Conservation (phyloP, 768 basidiomycete species). For the Aureoboletus auriporus region DNA sequence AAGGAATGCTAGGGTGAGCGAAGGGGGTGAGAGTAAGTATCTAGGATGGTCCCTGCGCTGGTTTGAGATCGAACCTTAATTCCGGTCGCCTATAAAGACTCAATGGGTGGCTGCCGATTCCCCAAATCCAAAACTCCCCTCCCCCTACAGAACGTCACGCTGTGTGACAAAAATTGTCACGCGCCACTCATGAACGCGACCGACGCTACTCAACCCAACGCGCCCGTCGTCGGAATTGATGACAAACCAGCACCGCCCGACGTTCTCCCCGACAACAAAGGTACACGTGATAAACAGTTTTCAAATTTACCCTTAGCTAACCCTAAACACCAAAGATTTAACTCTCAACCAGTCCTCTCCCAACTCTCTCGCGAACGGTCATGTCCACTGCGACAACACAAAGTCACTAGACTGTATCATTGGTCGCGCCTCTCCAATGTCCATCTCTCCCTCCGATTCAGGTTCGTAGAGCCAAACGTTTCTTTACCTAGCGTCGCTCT, state of each 20-base stretch:
- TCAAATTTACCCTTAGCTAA: conserved; percentile 34
- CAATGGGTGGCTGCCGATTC: conserved; percentile 63
- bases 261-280: conserved; percentile 29
- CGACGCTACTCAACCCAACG: conserved; percentile 25
- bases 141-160: conserved; percentile 49
- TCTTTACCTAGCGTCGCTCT: conserved; percentile 22
- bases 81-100: conserved; percentile 78
- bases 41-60: conserved; percentile 66
- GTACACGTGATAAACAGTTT: conserved; percentile 37
- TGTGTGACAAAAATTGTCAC: conserved; percentile 65
- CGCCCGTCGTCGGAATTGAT: conserved; percentile 28
- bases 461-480: conserved; percentile 36
- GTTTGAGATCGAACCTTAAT: conserved; percentile 79
- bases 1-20: conserved; percentile 16
- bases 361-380: conserved; percentile 57
- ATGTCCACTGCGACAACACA: conserved; percentile 44
- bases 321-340: conserved; percentile 31
- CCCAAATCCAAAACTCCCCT: conserved; percentile 62
- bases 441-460: conserved; percentile 48
- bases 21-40: conserved; percentile 32
- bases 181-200: conserved; percentile 63
- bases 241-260: conserved; percentile 24
- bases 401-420: conserved; percentile 34
- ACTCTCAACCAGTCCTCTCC: conserved; percentile 25
- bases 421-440: conserved; percentile 26